Evolutionary conservation across 768 basidiomycete genomes (phyloP).

Genomic region (Rhodotorula sphaerocarpa): DNA sequence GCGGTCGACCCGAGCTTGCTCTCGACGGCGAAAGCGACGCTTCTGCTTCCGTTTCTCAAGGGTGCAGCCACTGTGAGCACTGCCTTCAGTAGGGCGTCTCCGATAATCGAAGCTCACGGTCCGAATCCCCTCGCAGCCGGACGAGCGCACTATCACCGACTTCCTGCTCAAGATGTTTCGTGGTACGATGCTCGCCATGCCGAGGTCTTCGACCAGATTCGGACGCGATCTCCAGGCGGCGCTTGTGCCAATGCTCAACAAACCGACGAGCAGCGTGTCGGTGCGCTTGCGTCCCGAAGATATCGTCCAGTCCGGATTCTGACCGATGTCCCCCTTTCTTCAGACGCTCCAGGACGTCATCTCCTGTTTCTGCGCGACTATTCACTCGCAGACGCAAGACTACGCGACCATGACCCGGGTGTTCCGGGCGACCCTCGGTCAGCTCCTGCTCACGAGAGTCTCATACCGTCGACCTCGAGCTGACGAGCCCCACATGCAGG

Average conservation of each 20-base stretch:
- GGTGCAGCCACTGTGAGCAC: conserved; percentile 62
- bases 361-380: conserved; percentile 80
- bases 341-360: conserved; percentile 85
- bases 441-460: not conserved
- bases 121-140: conserved; percentile 60
- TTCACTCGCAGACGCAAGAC: conserved; percentile 78
- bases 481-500: no score
- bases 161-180: conserved; percentile 83
- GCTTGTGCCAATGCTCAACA: conserved; percentile 84
- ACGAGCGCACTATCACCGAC: conserved; percentile 76
- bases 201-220: conserved; percentile 63
- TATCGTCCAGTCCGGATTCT: not conserved
- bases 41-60: conserved; percentile 82
- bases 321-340: not conserved
- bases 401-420: conserved; percentile 67
- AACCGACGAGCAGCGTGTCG: conserved; percentile 44
- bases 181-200: conserved; percentile 74
- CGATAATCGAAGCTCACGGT: no score
- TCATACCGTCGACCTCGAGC: not conserved
- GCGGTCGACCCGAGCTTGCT: conserved; percentile 75
- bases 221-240: conserved; percentile 71
- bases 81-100: no score
- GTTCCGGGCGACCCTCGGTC: conserved; percentile 43
- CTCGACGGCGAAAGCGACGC: conserved; percentile 72
- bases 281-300: conserved; percentile 1